Conservation (phyloP, 257 asterid species). For the Solanum tacnaense region DNA sequence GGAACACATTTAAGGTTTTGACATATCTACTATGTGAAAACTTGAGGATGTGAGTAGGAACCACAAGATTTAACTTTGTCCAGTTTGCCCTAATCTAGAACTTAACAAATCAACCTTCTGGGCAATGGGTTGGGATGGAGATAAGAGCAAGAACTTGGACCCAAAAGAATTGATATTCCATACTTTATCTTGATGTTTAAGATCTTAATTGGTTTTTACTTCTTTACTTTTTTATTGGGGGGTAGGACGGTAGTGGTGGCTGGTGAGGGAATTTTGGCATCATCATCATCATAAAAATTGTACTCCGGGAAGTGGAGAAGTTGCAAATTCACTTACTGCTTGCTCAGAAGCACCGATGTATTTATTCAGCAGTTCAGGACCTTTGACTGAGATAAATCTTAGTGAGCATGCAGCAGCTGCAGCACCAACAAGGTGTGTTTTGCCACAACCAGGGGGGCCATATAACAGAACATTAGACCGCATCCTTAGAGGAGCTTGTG, state of each 20-base stretch:
- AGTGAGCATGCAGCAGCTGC: slow-evolving; percentile 96
- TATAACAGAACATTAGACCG: slow-evolving; percentile 93
- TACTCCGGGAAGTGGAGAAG: background rate
- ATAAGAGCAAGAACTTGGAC: background rate
- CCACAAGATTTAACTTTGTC: background rate
- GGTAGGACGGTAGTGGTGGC: background rate
- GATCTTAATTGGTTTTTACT: background rate
- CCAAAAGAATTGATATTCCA: background rate
- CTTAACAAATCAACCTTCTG: background rate
- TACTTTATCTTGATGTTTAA: background rate
- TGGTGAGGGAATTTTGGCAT: background rate
- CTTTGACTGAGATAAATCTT: slow-evolving; percentile 92
- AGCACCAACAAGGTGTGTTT: slow-evolving; percentile 96
- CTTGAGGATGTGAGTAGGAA: background rate
- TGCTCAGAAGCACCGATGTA: slow-evolving; percentile 99
- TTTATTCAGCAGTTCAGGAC: slow-evolving; percentile 93
- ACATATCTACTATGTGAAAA: background rate
- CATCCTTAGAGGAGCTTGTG: slow-evolving; percentile 86
- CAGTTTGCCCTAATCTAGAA: background rate
- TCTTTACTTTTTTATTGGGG: background rate
- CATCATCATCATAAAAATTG: background rate
- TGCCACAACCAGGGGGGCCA: slow-evolving; percentile 99
- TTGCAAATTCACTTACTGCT: slow-evolving; percentile 53
- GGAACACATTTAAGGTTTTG: background rate
- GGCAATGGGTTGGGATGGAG: background rate